Conservation (phyloP, 2,329 filamentous ascomycete species). For the Magnaporthiopsis rhizophila region DNA sequence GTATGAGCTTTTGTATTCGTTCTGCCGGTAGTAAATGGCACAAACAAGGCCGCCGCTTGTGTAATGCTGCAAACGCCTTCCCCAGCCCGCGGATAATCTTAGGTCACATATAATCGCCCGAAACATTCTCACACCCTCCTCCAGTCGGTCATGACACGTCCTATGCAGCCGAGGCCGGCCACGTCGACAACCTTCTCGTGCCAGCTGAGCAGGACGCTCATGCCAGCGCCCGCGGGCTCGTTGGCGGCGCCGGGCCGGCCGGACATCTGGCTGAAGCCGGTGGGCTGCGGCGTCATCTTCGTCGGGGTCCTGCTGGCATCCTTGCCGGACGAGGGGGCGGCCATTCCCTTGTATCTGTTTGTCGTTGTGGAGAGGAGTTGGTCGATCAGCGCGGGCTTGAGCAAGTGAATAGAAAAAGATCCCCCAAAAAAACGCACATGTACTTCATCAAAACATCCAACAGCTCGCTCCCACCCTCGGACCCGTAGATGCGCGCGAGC, state of each 20-base stretch:
- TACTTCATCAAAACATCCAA: constrained; percentile 97
- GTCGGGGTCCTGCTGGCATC: constrained; percentile 40
- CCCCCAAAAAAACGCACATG: constrained; percentile 51
- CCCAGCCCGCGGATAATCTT: neutral
- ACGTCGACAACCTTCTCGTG: constrained; percentile 98
- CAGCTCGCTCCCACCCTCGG: constrained; percentile 72
- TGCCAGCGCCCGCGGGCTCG: constrained; percentile 72
- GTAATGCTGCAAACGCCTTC: neutral
- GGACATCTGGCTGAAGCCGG: constrained; percentile 70
- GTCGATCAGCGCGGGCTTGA: constrained; percentile 9
- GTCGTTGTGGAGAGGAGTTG: neutral
- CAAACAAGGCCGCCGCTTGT: neutral
- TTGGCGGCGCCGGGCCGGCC: constrained; percentile 42
- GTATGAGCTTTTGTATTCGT: neutral
- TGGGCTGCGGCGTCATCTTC: constrained; percentile 62
- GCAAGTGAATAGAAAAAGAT: neutral
- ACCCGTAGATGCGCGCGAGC: constrained; percentile 69
- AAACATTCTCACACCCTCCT: constrained; percentile 62
- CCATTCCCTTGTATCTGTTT: constrained; percentile 84
- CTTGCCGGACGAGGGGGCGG: constrained; percentile 31
- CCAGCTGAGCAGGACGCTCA: constrained; percentile 97
- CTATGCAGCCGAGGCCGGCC: constrained; percentile 83
- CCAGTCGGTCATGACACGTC: constrained; percentile 92
- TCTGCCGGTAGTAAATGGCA: neutral
- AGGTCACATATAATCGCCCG: too few species aligned